phyloP scores from a whole-genome alignment of 768 basidiomycete genomes.

The Psilocybe subaeruginosa region DNA sequence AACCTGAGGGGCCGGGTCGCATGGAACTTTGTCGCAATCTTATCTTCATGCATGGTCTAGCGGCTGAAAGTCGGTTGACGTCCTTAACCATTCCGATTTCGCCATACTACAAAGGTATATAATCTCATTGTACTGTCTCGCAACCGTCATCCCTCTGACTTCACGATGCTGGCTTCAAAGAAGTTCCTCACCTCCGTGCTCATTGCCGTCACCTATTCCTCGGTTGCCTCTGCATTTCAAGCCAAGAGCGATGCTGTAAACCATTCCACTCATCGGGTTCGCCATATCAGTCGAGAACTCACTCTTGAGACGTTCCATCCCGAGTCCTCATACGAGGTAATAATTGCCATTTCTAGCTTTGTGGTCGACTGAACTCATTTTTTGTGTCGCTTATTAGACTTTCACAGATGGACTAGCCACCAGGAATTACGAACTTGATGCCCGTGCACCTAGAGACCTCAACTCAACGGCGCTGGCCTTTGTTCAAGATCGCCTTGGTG shows the following conservation, averaged over 20 bases:
- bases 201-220: slow-evolving; percentile 25
- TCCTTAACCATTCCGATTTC: neutral
- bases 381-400: slow-evolving; percentile 20
- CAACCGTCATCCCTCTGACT: neutral
- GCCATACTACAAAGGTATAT: neutral
- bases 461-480: slow-evolving; percentile 26
- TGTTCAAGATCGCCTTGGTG: slow-evolving; percentile 23
- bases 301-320: slow-evolving; percentile 29
- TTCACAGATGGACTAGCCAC: slow-evolving; percentile 29
- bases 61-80: neutral
- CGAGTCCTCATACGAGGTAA: slow-evolving; percentile 27
- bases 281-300: slow-evolving; percentile 27
- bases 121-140: neutral
- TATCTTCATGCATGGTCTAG: neutral
- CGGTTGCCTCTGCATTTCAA: slow-evolving; percentile 12
- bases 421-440: slow-evolving; percentile 17
- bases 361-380: neutral
- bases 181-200: slow-evolving; percentile 29
- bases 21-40: neutral
- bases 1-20: neutral
- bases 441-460: slow-evolving; percentile 17
- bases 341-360: neutral
- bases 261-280: slow-evolving; percentile 23
- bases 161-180: slow-evolving; percentile 26
- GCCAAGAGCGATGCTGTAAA: slow-evolving; percentile 3